Evolutionary conservation across 768 basidiomycete species (phyloP).

Genomic region (Postia placenta): DNA sequence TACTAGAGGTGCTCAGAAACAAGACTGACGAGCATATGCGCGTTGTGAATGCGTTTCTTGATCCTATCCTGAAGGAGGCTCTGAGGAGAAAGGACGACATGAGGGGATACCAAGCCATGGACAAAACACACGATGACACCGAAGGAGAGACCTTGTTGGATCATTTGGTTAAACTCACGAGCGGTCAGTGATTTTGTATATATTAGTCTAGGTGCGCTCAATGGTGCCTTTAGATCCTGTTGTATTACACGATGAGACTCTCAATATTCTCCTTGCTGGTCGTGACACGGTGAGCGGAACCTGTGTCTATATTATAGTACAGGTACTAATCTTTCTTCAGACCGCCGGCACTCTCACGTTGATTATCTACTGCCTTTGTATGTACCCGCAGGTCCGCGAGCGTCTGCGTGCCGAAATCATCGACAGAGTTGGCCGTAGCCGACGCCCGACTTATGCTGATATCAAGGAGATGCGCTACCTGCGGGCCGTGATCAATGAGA

Average conservation of each 20-base stretch:
- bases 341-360: constrained; percentile 29
- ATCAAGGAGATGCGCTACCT: constrained; percentile 30
- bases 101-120: background rate
- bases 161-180: constrained; percentile 31
- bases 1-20: constrained; percentile 31
- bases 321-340: constrained; percentile 11
- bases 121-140: constrained; percentile 7
- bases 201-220: background rate
- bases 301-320: background rate
- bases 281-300: constrained; percentile 23
- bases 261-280: constrained; percentile 30
- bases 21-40: constrained; percentile 27
- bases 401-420: constrained; percentile 30
- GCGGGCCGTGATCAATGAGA: constrained; percentile 34
- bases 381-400: constrained; percentile 24
- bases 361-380: constrained; percentile 26
- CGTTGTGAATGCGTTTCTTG: constrained; percentile 32
- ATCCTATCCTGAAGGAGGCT: constrained; percentile 32
- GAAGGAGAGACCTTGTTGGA: constrained; percentile 38
- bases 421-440: constrained; percentile 20
- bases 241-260: constrained; percentile 26
- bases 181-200: constrained; percentile 22
- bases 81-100: constrained; percentile 3
- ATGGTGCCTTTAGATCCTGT: constrained; percentile 17
- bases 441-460: constrained; percentile 26